phyloP scores from a whole-genome alignment of 2,329 filamentous ascomycete genomes.

The Exophiala calicioides region DNA sequence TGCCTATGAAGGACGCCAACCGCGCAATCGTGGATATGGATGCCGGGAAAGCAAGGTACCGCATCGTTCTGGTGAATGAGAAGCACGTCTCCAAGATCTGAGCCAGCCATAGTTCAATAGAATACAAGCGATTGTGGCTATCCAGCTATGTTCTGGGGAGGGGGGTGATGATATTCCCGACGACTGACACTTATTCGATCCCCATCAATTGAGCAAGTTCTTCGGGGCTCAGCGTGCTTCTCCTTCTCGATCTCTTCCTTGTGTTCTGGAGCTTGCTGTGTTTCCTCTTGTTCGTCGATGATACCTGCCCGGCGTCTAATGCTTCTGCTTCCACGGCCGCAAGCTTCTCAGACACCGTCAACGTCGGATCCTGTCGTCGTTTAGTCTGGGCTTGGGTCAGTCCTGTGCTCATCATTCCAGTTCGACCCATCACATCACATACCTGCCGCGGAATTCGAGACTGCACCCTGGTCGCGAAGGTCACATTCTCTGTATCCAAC shows the following conservation, averaged over 20 bases:
- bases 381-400: constrained; percentile 24
- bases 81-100: no score
- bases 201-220: constrained; percentile 40
- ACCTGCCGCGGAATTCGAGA: constrained; percentile 19
- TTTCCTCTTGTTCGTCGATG: constrained; percentile 24
- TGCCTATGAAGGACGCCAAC: constrained; percentile 48
- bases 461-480: constrained; percentile 33
- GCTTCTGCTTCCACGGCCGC: constrained; percentile 47
- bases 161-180: no score
- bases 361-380: constrained; percentile 30
- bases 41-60: constrained; percentile 48
- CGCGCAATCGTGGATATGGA: constrained; percentile 47
- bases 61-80: constrained; percentile 48
- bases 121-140: background rate
- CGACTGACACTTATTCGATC: constrained; percentile 15
- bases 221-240: constrained; percentile 48
- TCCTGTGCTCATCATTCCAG: constrained; percentile 3
- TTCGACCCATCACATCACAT: background rate
- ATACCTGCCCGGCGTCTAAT: constrained; percentile 38
- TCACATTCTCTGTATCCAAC: constrained; percentile 10
- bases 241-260: constrained; percentile 32
- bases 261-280: constrained; percentile 3
- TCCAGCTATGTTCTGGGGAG: background rate
- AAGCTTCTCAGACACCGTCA: constrained; percentile 46
- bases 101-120: background rate